These are phyloP conservation scores for Lentinula edodes DNA, from an alignment of 768 basidiomycete genomes.

Conservation along the genomic window DNA sequence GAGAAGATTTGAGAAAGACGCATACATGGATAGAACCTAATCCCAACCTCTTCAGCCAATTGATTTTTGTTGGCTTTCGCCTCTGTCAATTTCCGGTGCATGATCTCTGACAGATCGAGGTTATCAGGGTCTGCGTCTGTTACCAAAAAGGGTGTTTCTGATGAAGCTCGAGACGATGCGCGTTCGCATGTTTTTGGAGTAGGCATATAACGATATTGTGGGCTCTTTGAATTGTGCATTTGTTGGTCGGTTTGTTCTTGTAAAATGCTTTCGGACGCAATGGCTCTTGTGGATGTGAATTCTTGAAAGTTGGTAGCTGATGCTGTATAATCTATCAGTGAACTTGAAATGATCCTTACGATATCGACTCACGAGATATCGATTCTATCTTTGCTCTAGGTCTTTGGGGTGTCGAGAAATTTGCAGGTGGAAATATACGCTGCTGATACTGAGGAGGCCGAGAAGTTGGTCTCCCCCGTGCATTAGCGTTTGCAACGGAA, in stretches of 20 bases:
- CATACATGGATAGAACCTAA: slow-evolving; percentile 7
- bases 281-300: too few relatives aligned
- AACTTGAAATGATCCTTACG: too few relatives aligned
- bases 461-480: not conserved
- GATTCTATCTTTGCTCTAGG: not conserved
- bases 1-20: not conserved
- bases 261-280: not conserved
- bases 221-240: not conserved
- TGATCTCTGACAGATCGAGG: slow-evolving; percentile 15
- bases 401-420: slow-evolving; percentile 1
- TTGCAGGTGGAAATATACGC: not conserved
- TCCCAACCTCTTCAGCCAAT: slow-evolving; percentile 19
- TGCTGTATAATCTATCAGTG: not conserved
- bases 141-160: not conserved
- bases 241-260: not conserved
- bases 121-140: slow-evolving; percentile 11
- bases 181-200: not conserved
- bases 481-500: not conserved
- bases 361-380: not conserved
- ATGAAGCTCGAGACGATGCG: not conserved
- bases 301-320: not conserved
- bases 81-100: slow-evolving; percentile 17
- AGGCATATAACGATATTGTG: not conserved
- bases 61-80: slow-evolving; percentile 16
- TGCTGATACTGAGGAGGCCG: not conserved